Base-by-base conservation (phyloP, 2,329 filamentous ascomycete genomes). In the Phaeosphaeria sp. region DNA sequence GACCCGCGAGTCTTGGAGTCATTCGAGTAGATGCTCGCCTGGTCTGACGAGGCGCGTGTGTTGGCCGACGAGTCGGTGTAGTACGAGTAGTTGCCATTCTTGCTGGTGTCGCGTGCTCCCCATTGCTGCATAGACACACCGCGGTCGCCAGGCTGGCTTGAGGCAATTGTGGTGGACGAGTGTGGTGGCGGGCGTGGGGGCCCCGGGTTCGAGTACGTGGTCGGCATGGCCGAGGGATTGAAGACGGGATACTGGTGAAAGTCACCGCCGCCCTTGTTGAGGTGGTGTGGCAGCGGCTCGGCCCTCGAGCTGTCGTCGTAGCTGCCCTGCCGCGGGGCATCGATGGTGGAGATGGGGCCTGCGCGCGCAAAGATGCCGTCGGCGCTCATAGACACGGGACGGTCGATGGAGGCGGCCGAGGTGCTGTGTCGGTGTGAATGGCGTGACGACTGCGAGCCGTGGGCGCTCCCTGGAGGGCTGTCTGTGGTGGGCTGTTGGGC, bases 221-320 rank as follows among this genome's bases (percentile, higher is more conserved):
- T 78, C 43, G 81, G 78, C 54, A 81, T 72, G 41, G 84, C 15
- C 1, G 44, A 78, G 27, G 86, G 81, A 65, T 90, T 88, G 74
- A 90, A 87, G 52, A 85, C 85, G 43, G 93, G 92, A 76, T 97
- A 97, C 72, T 97, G 94, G 79, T 97, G 92, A 73, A 89, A 97
- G 77, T 97, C 93, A 67, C 82, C 81, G 49, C 87, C 87, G 64
- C 83, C 84, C 79, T 92, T 93, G 76, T 92, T 93, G 53, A 96
- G 80, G 71, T 96, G 92, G 77, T 95, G 91, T 27, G 93, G 91
- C 58, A 91, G 83, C 56, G 90, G 90, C 55, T 95, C 90, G 73
- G 90, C 22, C 72, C 87, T 87, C 49, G 84, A 85, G 74, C 91
- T 22, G 47, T 85, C 75, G 50, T 84, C 75, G 30, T 36, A 36